A percentile compares a stretch with the other conserved stretches of the same genome.
Conservation (phyloP, 73 alveolate species). For the Halteria grandinella region DNA sequence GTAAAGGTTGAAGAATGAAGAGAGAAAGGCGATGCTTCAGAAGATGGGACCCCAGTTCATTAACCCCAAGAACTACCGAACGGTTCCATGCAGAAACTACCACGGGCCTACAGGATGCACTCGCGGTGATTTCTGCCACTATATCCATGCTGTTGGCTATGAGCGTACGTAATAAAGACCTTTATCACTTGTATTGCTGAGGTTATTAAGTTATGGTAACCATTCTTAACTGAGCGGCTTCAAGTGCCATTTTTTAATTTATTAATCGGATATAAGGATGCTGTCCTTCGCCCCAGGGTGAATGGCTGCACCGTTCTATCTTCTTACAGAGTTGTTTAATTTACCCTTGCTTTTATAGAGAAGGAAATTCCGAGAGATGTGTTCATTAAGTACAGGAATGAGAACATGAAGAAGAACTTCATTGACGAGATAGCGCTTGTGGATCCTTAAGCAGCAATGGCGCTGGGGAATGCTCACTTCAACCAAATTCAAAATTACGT, state of each 20-base stretch:
- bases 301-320: too few species aligned
- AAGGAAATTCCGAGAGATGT: constrained; percentile 52
- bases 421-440: constrained; percentile 34
- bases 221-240: too few species aligned
- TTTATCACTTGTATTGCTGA: neutral
- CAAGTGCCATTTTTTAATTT: too few species aligned
- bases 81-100: constrained; percentile 85
- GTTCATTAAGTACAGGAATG: constrained; percentile 42
- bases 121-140: constrained; percentile 91
- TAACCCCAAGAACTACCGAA: constrained; percentile 58
- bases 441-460: constrained; percentile 3
- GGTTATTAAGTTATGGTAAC: too few species aligned
- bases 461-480: neutral
- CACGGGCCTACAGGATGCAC: constrained; percentile 95
- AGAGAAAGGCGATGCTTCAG: neutral
- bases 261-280: too few species aligned
- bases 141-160: constrained; percentile 86
- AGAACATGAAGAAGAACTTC: constrained; percentile 44
- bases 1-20: neutral
- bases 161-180: constrained; percentile 75
- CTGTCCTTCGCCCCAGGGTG: too few species aligned
- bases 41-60: neutral
- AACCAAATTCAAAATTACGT: neutral
- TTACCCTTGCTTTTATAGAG: too few species aligned
- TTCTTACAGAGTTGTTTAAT: too few species aligned